Evolutionary conservation across 225 moss, liverwort and hornwort genomes (phyloP).

Genomic region (Marchantia polymorpha): DNA sequence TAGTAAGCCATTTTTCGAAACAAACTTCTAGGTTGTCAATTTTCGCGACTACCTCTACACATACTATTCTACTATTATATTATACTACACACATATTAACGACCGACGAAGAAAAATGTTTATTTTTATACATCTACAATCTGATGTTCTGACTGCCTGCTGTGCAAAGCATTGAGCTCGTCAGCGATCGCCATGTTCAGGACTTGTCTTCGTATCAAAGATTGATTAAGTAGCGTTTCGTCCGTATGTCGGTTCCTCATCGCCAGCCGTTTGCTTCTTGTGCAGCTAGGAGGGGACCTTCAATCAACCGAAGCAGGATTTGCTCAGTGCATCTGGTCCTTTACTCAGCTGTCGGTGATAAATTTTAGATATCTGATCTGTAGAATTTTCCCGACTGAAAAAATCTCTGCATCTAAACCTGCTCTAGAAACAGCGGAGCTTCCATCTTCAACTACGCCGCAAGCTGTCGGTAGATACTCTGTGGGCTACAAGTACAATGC

Average conservation of each 20-base stretch:
- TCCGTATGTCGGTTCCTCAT: not conserved
- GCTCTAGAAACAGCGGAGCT: not conserved
- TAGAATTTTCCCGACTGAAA: not conserved
- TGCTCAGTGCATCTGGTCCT: not conserved
- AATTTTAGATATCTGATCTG: not conserved
- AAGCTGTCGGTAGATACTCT: not conserved
- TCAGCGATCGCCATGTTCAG: not conserved
- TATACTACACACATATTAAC: not conserved
- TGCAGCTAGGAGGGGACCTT: not conserved
- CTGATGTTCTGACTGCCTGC: not conserved
- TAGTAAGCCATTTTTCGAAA: too few relatives aligned
- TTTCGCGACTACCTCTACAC: too few relatives aligned
- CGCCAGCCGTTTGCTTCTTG: not conserved
- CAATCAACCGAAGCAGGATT: not conserved
- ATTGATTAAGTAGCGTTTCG: not conserved
- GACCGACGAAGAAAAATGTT: not conserved
- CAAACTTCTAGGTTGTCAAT: too few relatives aligned
- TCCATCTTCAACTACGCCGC: not conserved
- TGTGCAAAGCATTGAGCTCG: not conserved
- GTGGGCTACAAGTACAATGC: slow-evolving; percentile 3
- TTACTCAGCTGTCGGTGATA: not conserved
- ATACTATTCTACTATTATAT: too few relatives aligned
- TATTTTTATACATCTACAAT: not conserved
- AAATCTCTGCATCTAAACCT: not conserved
- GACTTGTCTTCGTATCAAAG: not conserved